These are phyloP conservation scores for Phytophthora podocarpi DNA, from an alignment of 352 stramenopile species.

Conservation along the genomic window DNA sequence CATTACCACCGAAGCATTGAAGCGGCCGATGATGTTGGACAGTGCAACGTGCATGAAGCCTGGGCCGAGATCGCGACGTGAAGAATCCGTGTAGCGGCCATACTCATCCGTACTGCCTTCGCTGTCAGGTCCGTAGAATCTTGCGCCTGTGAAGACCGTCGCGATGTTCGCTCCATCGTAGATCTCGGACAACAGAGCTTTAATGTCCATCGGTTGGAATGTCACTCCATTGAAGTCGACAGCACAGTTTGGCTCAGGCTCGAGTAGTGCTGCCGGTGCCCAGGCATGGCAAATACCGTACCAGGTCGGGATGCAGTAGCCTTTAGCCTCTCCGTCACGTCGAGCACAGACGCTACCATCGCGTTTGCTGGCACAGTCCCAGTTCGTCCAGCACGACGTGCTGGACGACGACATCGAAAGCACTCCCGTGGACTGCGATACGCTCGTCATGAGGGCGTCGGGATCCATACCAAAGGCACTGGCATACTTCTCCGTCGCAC, in stretches of 20 bases:
- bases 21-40: constrained; percentile 48
- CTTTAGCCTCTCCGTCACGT: constrained; percentile 31
- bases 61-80: constrained; percentile 51
- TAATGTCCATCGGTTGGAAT: constrained; percentile 58
- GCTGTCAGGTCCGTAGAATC: constrained; percentile 37
- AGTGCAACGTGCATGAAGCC: constrained; percentile 58
- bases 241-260: constrained; percentile 50
- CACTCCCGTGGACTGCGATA: constrained; percentile 42
- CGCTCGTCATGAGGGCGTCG: constrained; percentile 36
- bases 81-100: constrained; percentile 44
- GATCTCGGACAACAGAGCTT: constrained; percentile 47
- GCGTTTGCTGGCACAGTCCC: constrained; percentile 29
- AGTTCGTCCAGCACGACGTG: constrained; percentile 37
- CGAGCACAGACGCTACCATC: constrained; percentile 41
- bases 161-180: constrained; percentile 44
- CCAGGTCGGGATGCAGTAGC: constrained; percentile 55
- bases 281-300: constrained; percentile 58
- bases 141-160: constrained; percentile 51
- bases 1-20: constrained; percentile 48
- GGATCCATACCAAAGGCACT: constrained; percentile 45
- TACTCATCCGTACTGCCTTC: constrained; percentile 42
- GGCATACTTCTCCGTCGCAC: constrained; percentile 51
- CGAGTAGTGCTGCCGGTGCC: constrained; percentile 42
- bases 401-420: constrained; percentile 30
- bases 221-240: constrained; percentile 48